Evolutionary conservation across 495 filamentous ascomycete species (phyloP), one percentile per base, ranked within the genome.

Genomic region (Talaromyces adpressus): DNA sequence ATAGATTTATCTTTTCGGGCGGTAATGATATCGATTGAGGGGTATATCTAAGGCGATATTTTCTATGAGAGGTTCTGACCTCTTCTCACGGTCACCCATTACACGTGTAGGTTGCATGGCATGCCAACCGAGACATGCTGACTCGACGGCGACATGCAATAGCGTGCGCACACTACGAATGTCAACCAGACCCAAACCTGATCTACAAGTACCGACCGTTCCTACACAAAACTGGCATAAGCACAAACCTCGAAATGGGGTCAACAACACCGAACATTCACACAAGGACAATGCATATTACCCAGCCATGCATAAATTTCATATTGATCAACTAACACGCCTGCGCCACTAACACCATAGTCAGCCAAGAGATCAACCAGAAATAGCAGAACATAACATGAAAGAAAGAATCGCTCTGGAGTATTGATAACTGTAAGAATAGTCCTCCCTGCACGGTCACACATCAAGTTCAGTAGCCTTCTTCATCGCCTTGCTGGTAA

Each of bases 401-500:
- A 61, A 63, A 63, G 49, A 47, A 62, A 36, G 20, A 63, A 57
- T 64, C 57, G 52, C 41, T 36, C 30, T 36, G 16, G 56, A 58
- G 66, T 23, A 47, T 61, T 51, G 52, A 64, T 64, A 61, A 57
- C 27, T 47, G 47, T 16, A 18, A 49, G 7, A 58, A 58, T 22
- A 58, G 30, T 9, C 56, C 56, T 32, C 27, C 56, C 27, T 56
- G 11, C 11, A 25, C 27, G 52, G 20, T 66, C 65, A 47, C 30
- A 27, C 58, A 49, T 54, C 29, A 60, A 63, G 59, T 67, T 68
- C 45, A 79, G 63, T 78, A 77, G 59, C 72, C 87, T 65, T 93
- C 83, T 39, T 96, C 91, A 12, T 91, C 91, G 67, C 79, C 87
- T 58, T 88, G 82, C 71, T 94, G 88, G 73, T 96, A 96, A 63